A percentile compares a stretch with the other conserved stretches of the same genome.
Evolutionary conservation across 1,284 basidiomycete genomes (phyloP).

Genomic region (Blastosporella zonata): DNA sequence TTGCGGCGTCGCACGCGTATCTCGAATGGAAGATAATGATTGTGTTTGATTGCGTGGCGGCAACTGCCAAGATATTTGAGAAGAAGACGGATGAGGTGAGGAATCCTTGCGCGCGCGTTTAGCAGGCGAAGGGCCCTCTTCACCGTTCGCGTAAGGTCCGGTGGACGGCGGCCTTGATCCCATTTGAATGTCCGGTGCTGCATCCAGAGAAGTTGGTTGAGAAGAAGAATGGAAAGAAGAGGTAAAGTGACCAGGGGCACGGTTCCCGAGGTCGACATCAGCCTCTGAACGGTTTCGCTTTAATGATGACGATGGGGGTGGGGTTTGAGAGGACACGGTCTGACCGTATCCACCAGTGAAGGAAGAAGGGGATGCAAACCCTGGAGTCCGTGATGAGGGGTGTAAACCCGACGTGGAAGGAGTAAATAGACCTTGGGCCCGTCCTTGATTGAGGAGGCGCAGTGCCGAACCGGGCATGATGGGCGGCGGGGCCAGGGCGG

Average conservation of each 20-base stretch:
- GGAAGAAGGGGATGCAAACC: slow-evolving; percentile 37
- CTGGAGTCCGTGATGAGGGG: slow-evolving; percentile 33
- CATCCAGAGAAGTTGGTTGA: slow-evolving; percentile 23
- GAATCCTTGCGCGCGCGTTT: slow-evolving; percentile 65
- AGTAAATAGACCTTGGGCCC: slow-evolving; percentile 81
- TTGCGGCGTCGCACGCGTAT: slow-evolving; percentile 21
- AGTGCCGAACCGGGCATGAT: slow-evolving; percentile 81
- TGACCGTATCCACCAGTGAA: slow-evolving; percentile 34
- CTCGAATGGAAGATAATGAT: slow-evolving; percentile 19
- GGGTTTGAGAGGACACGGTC: slow-evolving; percentile 55
- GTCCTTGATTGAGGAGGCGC: slow-evolving; percentile 76
- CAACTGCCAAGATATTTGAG: slow-evolving; percentile 28
- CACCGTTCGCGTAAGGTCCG: slow-evolving; percentile 43
- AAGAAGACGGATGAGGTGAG: slow-evolving; percentile 28
- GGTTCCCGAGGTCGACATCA: slow-evolving; percentile 34
- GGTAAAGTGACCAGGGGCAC: slow-evolving; percentile 26
- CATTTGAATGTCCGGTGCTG: slow-evolving; percentile 44
- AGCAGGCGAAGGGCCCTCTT: slow-evolving; percentile 57
- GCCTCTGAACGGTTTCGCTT: slow-evolving; percentile 50
- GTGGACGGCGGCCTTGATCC: slow-evolving; percentile 47
- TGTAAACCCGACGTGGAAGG: slow-evolving; percentile 62
- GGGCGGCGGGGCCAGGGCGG: slow-evolving; percentile 67
- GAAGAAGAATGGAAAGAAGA: slow-evolving; percentile 24
- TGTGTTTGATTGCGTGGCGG: slow-evolving; percentile 27
- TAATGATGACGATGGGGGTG: slow-evolving; percentile 46